Evolutionary conservation across 139 green algal species (phyloP).

Genomic region (Ulvella scutata): DNA sequence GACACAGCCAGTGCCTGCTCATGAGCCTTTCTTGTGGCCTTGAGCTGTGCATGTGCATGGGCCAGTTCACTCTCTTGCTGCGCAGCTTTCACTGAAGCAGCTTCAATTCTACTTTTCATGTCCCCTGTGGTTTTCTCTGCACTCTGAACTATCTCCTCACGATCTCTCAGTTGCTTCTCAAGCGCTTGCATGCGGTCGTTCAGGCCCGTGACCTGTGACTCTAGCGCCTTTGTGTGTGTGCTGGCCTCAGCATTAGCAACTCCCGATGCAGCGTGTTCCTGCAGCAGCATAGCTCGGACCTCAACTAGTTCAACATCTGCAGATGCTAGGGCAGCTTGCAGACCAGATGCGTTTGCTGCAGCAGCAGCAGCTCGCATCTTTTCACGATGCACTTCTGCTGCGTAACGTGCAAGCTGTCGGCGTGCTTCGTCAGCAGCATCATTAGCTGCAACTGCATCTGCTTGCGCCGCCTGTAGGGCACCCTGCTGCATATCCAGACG

Average conservation of each 20-base stretch:
- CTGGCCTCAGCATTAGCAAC: neutral
- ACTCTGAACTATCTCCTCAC: neutral
- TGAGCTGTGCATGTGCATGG: neutral
- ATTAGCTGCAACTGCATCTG: neutral
- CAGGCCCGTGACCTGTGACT: slow-evolving; percentile 1
- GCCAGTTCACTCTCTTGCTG: neutral
- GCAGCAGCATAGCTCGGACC: neutral
- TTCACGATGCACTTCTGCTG: neutral
- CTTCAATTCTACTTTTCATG: neutral
- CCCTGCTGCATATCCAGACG: neutral
- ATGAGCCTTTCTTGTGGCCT: neutral
- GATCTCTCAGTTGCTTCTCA: neutral
- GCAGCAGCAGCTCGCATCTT: neutral
- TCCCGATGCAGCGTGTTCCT: neutral
- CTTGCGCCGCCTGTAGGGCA: neutral
- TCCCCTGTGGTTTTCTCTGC: neutral
- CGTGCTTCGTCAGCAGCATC: neutral
- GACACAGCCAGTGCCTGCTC: neutral
- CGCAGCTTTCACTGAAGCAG: neutral
- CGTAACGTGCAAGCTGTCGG: neutral
- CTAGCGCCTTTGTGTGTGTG: neutral
- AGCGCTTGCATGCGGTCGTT: neutral
- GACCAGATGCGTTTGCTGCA: neutral
- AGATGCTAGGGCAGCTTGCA: neutral
- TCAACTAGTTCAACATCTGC: neutral